Conservation (phyloP, 441 rosid species). For the Brassica balearica region DNA sequence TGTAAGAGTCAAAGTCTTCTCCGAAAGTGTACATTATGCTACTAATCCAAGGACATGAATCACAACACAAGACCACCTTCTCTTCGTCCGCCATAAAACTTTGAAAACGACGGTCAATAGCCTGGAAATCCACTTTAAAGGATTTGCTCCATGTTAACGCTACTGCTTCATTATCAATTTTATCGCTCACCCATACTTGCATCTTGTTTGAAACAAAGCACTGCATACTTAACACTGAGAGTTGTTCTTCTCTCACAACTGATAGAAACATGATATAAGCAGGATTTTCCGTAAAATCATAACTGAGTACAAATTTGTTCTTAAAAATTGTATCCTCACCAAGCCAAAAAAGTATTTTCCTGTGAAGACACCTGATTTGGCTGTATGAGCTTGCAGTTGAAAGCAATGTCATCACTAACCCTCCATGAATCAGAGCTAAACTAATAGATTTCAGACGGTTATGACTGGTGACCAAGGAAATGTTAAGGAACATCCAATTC, state of each 20-base stretch:
- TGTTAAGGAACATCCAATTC: too few species aligned
- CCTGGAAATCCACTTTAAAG: neutral
- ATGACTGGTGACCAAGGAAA: too few species aligned
- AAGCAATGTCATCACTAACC: neutral
- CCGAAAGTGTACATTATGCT: neutral
- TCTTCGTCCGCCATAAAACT: neutral
- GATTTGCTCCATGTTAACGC: slow-evolving; percentile 1
- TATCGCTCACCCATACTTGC: slow-evolving; percentile 5
- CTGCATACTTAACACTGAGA: neutral
- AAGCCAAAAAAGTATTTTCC: slow-evolving; percentile 1
- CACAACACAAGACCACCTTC: slow-evolving; percentile 10
- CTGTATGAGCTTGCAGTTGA: neutral
- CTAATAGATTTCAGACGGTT: neutral
- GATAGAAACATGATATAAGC: neutral
- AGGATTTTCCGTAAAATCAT: neutral
- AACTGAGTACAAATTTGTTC: neutral
- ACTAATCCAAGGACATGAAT: neutral
- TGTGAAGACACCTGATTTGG: neutral
- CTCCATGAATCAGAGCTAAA: slow-evolving; percentile 11
- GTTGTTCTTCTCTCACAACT: neutral
- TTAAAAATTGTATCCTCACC: neutral
- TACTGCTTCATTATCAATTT: neutral
- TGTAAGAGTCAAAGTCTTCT: neutral
- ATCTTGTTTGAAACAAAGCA: neutral
- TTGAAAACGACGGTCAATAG: neutral